Evolutionary conservation across 768 basidiomycete species (phyloP), one percentile per base, ranked within the genome.

Genomic region (Panaeolus cyanescens): DNA sequence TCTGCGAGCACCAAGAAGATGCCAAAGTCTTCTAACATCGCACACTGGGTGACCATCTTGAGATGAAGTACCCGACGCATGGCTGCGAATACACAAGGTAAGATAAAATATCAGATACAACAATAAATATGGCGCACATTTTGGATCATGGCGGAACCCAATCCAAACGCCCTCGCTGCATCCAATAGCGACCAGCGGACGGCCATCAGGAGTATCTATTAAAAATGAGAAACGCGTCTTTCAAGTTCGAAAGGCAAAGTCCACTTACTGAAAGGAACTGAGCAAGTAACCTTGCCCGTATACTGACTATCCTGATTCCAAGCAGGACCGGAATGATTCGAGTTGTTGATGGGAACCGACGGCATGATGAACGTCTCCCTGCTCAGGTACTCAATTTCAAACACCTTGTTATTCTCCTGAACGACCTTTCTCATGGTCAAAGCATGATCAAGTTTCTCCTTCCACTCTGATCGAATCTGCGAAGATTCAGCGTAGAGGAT

Each of bases 151-250:
- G 37, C 93, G 85, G 76, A 95, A 91, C 0, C 96, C 96, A 68
- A 99, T 97, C 93, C 95, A 99, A 5, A 99, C 94, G 32, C 97
- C 97, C 70, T 97, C 95, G 0, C 91, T 90, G 73, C 95, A 97
- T 7, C 96, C 97, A 66, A 98, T 89, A 0, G 96, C 94, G 37
- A 98, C 91, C 13, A 99, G 81, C 12, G 87, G 87, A 25, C 94
- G 86, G 5, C 90, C 89, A 70, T 98, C 95, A 5, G 88, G 79
- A 5, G 95, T 96, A 62, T 84, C 95, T 96, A 61, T 5, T 28
- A 13, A 50, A 67, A 32, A 57, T 31, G 15, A 55, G 13, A 32
- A 9, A 54, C 69, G 56, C 37, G 56, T 56, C 55, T 19, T 36
- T 9, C 22, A 32, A 15, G 17, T n/a, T n/a, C n/a, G n/a, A 54